Evolutionary conservation across 2,329 filamentous ascomycete species (phyloP), one percentile per base, ranked within the genome.

Genomic region (Cladosporium austrohemisphaericum): DNA sequence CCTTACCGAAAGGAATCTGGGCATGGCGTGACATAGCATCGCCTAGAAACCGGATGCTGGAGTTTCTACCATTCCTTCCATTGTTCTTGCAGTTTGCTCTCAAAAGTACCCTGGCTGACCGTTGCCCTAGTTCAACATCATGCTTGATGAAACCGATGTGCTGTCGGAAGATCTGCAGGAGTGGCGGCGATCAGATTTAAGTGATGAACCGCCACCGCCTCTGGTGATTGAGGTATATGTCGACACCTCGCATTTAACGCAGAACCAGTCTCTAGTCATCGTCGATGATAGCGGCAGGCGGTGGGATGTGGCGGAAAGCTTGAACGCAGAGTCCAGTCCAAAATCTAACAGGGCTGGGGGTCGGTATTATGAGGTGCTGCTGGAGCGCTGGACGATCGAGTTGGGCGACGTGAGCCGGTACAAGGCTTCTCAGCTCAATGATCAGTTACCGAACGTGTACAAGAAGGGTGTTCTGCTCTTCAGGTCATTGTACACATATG

Each of bases 391-490:
- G 93, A 85, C 78, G 50, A 79, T 98, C 55, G 85, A 93, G 64
- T 76, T 97, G 50, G 87, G 87, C 63, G 80, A 81, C 57, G 71
- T 72, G 51, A 68, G 75, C 50, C 65, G 74, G 65, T 65, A 76
- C 80, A 64, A 88, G 49, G 60, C 74, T 5, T 60, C 72, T 31
- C 78, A 83, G 52, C 67, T 82, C 44, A 75, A 69, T 46, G 74
- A 79, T 38, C 74, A 80, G 25, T 73, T 97, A 44, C 90, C 93
- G 11, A 92, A 88, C 45, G 84, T 95, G 51, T 98, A 98, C 77
- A 98, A 98, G 72, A 93, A 95, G 71, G 89, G 88, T 60, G 95
- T 98, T 56, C 86, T 97, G 57, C 83, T 96, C 60, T 96, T 97
- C 70, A 81, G 93, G 52, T 90, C 90, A 1, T 77, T 98, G 37